Evolutionary conservation across 441 rosid species (phyloP).

Genomic region (Pelargonium cotyledonis): DNA sequence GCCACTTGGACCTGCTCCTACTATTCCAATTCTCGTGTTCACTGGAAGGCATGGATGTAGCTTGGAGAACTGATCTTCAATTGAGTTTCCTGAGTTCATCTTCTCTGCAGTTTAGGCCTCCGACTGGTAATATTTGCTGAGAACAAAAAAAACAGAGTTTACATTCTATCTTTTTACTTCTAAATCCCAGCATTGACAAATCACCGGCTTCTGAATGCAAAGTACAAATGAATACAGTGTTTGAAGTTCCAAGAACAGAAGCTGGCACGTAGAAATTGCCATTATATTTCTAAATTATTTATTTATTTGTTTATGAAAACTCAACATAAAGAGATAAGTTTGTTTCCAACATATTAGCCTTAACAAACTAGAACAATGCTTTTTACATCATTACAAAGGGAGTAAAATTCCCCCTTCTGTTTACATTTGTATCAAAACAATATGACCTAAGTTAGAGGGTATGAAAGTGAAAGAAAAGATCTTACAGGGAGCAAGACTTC

Average conservation of each 20-base stretch:
- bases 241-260: not conserved
- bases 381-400: not conserved
- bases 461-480: no score
- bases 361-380: not conserved
- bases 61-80: conserved; percentile 55
- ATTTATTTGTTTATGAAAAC: no score
- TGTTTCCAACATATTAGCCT: not conserved
- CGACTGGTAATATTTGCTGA: conserved; percentile 12
- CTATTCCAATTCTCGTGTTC: conserved; percentile 48
- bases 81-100: conserved; percentile 39
- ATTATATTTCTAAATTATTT: not conserved
- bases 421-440: not conserved
- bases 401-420: not conserved
- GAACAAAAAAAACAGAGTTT: conserved; percentile 8
- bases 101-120: conserved; percentile 17
- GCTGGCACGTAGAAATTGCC: not conserved
- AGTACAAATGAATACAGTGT: not conserved
- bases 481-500: no score
- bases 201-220: not conserved
- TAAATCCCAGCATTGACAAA: not conserved
- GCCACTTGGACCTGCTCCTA: conserved; percentile 73
- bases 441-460: no score
- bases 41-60: conserved; percentile 55
- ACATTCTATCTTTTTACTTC: conserved; percentile 5
- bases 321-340: not conserved